Base-by-base conservation (phyloP, 176 grass and related monocot genomes). In the Saccharum spontaneum region DNA sequence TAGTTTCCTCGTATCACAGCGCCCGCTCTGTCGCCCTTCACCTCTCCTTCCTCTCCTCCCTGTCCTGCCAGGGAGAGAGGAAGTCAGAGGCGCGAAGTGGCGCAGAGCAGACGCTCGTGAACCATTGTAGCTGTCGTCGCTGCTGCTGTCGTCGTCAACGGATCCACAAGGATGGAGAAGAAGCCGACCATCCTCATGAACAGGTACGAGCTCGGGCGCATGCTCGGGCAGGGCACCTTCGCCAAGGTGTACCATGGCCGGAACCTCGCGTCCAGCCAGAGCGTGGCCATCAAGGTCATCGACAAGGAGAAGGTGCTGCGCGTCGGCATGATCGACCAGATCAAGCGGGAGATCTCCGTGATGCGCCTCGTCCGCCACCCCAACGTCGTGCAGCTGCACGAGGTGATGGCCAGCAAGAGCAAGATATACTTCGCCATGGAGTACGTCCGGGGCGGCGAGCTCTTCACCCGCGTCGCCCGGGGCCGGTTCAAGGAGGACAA, bases 371-470 rank as follows among this genome's bases (percentile, higher is more conserved):
- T 94, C 37, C 92, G 90, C 70, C 95, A 97, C 43, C 92, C 92
- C 57, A 93, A 97, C 20, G 59, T 97, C 26, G 92, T 97, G 38
- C 95, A 97, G 75, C 92, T 97, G 28, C 90, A 94, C 2, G 95
- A 97, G 87, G 92, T 94, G 76, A 97, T 97, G 95, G 95, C 95
- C 69, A 97, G 86, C 86, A 97, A 94, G 88, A 91, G 75, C 79
- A 94, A 93, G 85, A 97, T 97, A 83, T 97, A 94, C 83, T 97
- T 94, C 3, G 86, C 90, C 22, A 94, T 97, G 90, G 95, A 97
- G 87, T 97, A 97, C 20, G 88, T 97, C 48, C 84, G 86, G 12
- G 92, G 95, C 0, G 90, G 92, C 3, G 95, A 97, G 82, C 95
- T 97, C 16, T 97, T 94, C 83, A 80, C 61, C 59, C 87, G 73